A percentile compares a stretch with the other conserved stretches of the same genome.
Conservation (phyloP, 176 grass and related monocot genomes). For the Musa troglodytarum region DNA sequence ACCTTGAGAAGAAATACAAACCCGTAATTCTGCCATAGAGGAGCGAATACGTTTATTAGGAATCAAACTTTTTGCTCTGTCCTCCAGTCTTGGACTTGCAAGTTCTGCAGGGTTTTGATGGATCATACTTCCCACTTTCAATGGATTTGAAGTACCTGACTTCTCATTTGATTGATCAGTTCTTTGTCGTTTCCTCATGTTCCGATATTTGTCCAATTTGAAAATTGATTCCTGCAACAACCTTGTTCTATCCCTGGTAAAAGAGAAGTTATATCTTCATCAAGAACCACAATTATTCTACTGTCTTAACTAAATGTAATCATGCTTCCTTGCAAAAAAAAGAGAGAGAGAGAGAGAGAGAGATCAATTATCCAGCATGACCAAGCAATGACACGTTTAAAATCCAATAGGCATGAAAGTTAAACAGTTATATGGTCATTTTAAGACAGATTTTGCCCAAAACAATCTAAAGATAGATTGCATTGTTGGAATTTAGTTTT, state of each 20-base stretch:
- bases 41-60: constrained; percentile 64
- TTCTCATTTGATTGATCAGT: constrained; percentile 28
- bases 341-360: background rate
- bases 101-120: constrained; percentile 30
- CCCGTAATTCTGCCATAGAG: constrained; percentile 55
- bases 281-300: constrained; percentile 3
- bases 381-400: background rate
- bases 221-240: constrained; percentile 45
- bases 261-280: constrained; percentile 8
- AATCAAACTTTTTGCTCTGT: constrained; percentile 45
- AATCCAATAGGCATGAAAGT: background rate
- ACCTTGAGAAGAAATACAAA: constrained; percentile 33
- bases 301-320: background rate
- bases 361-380: background rate
- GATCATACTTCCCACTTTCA: constrained; percentile 39
- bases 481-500: background rate
- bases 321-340: background rate
- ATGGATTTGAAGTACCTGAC: constrained; percentile 23
- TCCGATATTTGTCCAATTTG: constrained; percentile 63
- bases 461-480: background rate
- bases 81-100: constrained; percentile 36
- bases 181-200: constrained; percentile 59
- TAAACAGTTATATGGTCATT: background rate
- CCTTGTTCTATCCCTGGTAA: constrained; percentile 49
- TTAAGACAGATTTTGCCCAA: background rate